Evolutionary conservation across 345 rosid genomes (phyloP), one percentile per base, ranked within the genome.

Genomic region (Sisymbrium altissimum): DNA sequence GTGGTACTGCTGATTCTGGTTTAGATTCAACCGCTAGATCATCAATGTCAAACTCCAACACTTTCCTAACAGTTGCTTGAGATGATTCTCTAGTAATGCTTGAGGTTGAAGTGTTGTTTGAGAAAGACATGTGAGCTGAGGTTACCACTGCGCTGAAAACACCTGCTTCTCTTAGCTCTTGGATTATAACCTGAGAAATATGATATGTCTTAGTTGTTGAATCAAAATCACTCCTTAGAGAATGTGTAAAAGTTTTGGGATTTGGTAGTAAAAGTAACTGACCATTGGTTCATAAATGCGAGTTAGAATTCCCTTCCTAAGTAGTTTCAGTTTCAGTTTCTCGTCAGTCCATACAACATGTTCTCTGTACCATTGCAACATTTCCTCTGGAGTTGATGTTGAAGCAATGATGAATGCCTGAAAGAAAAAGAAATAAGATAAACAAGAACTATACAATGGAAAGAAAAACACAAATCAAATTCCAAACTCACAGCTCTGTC

Each of bases 331-430:
- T 18, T 75, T 87, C 69, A 88, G 29, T 3, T 72, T 64, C 61
- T 79, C 73, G 70, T 94, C 92, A 15, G 89, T 81, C 97, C 97
- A 94, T 32, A 94, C 95, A 23, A 91, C 81, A 33, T 68, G 84
- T 64, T 91, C 95, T 52, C 75, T 83, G 59, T 89, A 94, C 98
- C 98, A 91, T 69, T 54, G 88, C 30, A 86, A 84, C 98, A 89
- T 89, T 82, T 94, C 97, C 71, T 94, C 97, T 78, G 86, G 86
- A 0, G 91, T 84, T 53, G 90, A 92, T 30, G 91, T 88, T 70
- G 98, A 91, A 71, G 97, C 98, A 83, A 89, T 94, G 65, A 94
- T 89, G 80, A 94, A 94, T 43, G 98, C 98, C 98, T 93, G 81
- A 62, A 68, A 13, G 56, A 52, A 50, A 19, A 5, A 9, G 21